These are phyloP conservation scores for Zostera marina DNA, from an alignment of 116 monocot species.

Conservation along the genomic window DNA sequence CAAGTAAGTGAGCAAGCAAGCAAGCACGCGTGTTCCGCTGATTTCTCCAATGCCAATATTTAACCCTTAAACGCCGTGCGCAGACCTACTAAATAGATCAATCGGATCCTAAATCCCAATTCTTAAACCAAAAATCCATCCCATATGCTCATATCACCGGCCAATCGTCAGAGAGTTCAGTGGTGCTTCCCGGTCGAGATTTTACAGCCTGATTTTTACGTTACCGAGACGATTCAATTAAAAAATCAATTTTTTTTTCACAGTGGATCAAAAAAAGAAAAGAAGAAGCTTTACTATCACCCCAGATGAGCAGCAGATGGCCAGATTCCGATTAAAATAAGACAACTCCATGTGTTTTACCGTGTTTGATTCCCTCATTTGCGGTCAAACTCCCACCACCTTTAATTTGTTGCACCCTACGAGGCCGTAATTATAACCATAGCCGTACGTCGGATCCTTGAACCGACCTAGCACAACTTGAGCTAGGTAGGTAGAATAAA, in stretches of 20 bases:
- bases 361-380: conserved; percentile 53
- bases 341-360: conserved; percentile 53
- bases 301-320: too few relatives aligned
- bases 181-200: too few relatives aligned
- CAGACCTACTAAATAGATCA: conserved; percentile 1
- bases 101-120: too few relatives aligned
- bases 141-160: neutral
- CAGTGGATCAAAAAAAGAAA: conserved; percentile 18
- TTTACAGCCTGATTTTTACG: conserved; percentile 27
- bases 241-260: conserved; percentile 16
- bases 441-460: too few relatives aligned
- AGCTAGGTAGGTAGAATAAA: too few relatives aligned
- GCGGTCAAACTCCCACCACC: conserved; percentile 61
- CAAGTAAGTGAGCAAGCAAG: too few relatives aligned
- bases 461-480: too few relatives aligned
- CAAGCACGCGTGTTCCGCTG: conserved; percentile 56
- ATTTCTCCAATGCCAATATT: conserved; percentile 37
- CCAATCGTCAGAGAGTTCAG: neutral
- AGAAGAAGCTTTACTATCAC: conserved; percentile 1
- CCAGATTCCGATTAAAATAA: neutral
- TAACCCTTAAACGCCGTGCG: conserved; percentile 9
- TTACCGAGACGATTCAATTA: conserved; percentile 33
- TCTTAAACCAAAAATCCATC: too few relatives aligned
- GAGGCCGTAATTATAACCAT: neutral
- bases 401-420: conserved; percentile 18